These are phyloP conservation scores for Penicillium soppii DNA, from an alignment of 495 filamentous ascomycete genomes.

Conservation along the genomic window DNA sequence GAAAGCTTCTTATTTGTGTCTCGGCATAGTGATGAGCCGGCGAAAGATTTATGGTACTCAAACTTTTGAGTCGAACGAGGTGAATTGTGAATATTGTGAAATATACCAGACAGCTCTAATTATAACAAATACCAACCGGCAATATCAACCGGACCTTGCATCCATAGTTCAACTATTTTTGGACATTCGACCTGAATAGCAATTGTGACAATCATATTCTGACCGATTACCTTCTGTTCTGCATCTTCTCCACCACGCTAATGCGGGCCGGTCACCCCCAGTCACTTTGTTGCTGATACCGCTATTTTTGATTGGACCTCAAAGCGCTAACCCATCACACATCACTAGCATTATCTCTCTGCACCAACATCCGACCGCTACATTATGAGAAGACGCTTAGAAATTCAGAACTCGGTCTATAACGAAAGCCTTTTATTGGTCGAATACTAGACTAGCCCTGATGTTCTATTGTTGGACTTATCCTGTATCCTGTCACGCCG, in stretches of 20 bases:
- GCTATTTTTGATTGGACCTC: conserved; percentile 17
- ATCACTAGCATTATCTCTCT: conserved; percentile 12
- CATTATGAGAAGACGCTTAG: conserved; percentile 8
- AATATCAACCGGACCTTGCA: not conserved
- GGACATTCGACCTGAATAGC: not conserved
- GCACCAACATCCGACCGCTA: not conserved
- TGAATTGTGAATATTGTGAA: not conserved
- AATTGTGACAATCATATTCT: not conserved
- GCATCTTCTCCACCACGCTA: conserved; percentile 19
- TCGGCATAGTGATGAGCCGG: conserved; percentile 10
- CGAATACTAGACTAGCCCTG: conserved; percentile 1
- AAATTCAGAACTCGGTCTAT: conserved; percentile 3
- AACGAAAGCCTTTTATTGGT: conserved; percentile 11
- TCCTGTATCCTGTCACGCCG: conserved; percentile 16
- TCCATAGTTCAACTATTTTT: not conserved
- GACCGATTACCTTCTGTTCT: no score
- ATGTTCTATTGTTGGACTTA: conserved; percentile 3
- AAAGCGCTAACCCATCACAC: conserved; percentile 27
- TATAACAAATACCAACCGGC: not conserved
- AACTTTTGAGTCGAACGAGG: not conserved
- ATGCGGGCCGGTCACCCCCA: conserved; percentile 29
- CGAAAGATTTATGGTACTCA: conserved; percentile 13
- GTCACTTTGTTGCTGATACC: conserved; percentile 13
- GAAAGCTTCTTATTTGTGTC: conserved; percentile 16
- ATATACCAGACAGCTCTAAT: not conserved